Evolutionary conservation across 805 yeast genomes (phyloP), one percentile per base, ranked within the genome.

Genomic region (Candida krabiensis): DNA sequence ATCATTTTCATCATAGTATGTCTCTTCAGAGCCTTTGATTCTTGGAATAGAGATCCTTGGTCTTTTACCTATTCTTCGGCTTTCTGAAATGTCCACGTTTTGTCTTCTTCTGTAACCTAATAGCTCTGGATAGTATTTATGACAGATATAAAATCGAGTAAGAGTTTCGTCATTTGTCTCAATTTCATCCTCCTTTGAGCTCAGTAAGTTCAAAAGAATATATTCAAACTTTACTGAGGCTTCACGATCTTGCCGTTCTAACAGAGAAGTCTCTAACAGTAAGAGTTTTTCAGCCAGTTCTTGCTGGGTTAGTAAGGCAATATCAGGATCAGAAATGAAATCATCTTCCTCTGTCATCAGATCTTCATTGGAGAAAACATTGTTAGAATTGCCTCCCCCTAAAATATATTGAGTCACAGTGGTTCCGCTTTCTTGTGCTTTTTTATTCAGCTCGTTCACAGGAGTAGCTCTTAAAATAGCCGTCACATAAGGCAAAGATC

Each of bases 201-300:
- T 33, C 35, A 60, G 33, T 32, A 41, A 44, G 6, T 50, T 50
- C 33, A 60, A 40, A 5, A 58, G 29, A 5, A 48, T 19, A 29
- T 57, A 47, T 26, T 60, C 64, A 30, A 52, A 50, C 28, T 47
- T 46, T 14, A 54, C 39, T 8, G 61, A 51, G n/a, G 40, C 40
- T 34, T 50, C 47, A 15, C 43, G 35, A 32, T 60, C 64, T 22
- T 48, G 34, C 11, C 46, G 28, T 24, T 57, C 56, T 28, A 60
- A 31, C 18, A 45, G 21, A n/a, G 55, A 43, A 2, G 55, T 41
- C 30, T 57, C 61, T 33, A 49, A 35, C 3, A 51, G 35, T 16
- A 51, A 35, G n/a, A 52, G 25, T 32, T 46, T 49, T 16, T 50
- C 49, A 9, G 34, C 19, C 9, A 41, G 29, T 19, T 39, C 41